Evolutionary conservation across 1,284 basidiomycete species (phyloP), one percentile per base, ranked within the genome.

Genomic region (Pseudozyma tsukubaensis): DNA sequence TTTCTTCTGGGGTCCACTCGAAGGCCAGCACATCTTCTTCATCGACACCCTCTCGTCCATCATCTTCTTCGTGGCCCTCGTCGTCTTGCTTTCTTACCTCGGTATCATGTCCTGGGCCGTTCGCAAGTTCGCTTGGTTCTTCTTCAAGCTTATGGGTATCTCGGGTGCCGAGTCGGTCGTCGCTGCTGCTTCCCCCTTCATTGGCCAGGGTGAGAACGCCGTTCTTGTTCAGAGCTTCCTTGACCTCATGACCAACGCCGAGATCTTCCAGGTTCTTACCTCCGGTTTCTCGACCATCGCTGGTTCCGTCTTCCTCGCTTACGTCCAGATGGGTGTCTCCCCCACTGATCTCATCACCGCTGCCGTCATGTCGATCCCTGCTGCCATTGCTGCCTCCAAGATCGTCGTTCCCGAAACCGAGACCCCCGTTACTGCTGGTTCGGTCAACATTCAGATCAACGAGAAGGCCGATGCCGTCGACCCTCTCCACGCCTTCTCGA

Each of bases 311-410:
- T 88, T 96, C 59, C 87, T 89, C 59, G 93, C 92, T 45, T 96
- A 95, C 85, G 92, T 95, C 79, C 85, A 57, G 59, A 86, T 94
- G 70, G 94, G 94, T 59, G 92, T 96, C 40, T 91, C 92, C 35
- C 86, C 93, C 16, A 89, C 81, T 55, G 93, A 92, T 85, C 88
- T 96, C 34, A 88, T 96, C 79, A 94, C 94, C 6, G 92, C 94
- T 5, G 94, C 92, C 11, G 91, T 96, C 76, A 96, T 96, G 94
- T 92, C 91, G 82, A 96, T 96, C 79, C 94, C 94, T 11, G 94
- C 94, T 1, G 94, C 93, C 12, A 94, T 96, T 82, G 89, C 94
- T 3, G 94, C 95, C 76, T 91, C 91, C 83, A 96, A 96, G 86
- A 87, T 94, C 79, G 91, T 93, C 50, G 80, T 91, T 19, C 94